These are phyloP conservation scores for Prunus mira DNA, from an alignment of 306 rosid genomes.

Conservation along the genomic window DNA sequence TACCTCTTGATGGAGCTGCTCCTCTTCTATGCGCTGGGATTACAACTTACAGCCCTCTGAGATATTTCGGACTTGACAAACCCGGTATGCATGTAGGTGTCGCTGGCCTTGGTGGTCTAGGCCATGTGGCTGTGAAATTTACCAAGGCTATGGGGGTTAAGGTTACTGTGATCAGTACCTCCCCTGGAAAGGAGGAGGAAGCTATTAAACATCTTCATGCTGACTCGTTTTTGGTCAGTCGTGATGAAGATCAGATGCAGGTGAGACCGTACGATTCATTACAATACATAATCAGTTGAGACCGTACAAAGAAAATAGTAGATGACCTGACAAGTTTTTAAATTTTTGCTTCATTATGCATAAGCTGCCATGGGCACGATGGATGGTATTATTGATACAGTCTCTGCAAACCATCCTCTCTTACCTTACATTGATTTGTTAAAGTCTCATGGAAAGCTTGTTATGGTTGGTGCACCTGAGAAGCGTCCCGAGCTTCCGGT, in stretches of 20 bases:
- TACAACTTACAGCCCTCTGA: constrained; percentile 12
- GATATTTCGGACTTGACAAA: not conserved
- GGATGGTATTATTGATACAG: constrained; percentile 46
- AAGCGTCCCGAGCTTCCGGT: constrained; percentile 32
- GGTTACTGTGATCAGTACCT: constrained; percentile 9
- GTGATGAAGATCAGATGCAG: constrained; percentile 19
- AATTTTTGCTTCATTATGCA: no score
- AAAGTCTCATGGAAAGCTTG: constrained; percentile 32
- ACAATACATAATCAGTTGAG: no score
- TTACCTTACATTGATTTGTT: constrained; percentile 21
- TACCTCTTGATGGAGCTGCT: not conserved
- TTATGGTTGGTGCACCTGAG: constrained; percentile 33
- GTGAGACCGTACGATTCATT: not conserved
- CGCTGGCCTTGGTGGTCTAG: constrained; percentile 7
- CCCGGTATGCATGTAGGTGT: not conserved
- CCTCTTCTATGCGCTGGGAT: constrained; percentile 13
- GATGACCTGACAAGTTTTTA: no score
- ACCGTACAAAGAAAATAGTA: no score
- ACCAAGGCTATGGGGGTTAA: constrained; percentile 5
- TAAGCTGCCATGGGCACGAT: constrained; percentile 33
- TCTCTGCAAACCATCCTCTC: constrained; percentile 29
- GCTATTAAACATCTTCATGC: not conserved
- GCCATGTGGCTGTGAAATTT: not conserved
- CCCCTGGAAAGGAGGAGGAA: not conserved
- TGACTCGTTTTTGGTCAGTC: constrained; percentile 17